Base-by-base conservation (phyloP, 495 filamentous ascomycete species). In the Xylaria palmicola region DNA sequence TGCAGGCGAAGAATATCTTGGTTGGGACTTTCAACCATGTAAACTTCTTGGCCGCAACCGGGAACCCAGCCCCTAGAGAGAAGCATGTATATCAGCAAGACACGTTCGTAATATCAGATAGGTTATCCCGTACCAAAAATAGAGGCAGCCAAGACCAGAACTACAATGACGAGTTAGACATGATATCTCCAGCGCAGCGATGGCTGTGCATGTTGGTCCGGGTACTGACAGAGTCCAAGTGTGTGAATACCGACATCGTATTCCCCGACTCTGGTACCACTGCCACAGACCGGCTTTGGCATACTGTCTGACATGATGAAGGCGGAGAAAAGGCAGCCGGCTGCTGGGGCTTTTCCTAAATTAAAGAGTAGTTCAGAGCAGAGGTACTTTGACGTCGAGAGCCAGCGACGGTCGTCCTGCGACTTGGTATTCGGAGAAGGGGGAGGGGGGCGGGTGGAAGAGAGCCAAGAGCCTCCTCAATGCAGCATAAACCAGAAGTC, bases 41-140 rank as follows among this genome's bases (percentile, higher is more conserved):
- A 53, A 83, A 69, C 67, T 82, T 83, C 74, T 81, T 83, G 0
- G 80, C 79, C 5, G 80, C 75, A 12, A 83, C 80, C 10, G 81
- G 81, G 58, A 83, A 83, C 24, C 79, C 79, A 59, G 77, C 78
- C 9, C 53, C 78, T 69, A 61, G 43, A 10, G 24, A 49, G 26
- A 19, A 20, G 10, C 5, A 39, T 0, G 29, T 4, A 6, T 48
- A 41, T 67, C 39, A 67, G 60, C 29, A 40, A 49, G 8, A 10
- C 17, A n/a, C 17, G 6, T 48, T 24, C n/a, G 24, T n/a, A 30
- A n/a, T 22, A 30, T 0, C 17, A 47, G 29, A 39, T 20, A 17
- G 58, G 62, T 56, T 17, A 54, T 64, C 29, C 40, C 59, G 72
- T 68, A 56, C 61, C 79, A 57, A 75, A 77, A 56, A 76, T 71